Percentiles rank a stretch among this genome's conserved stretches.
Evolutionary conservation across 2,329 filamentous ascomycete genomes (phyloP).

Genomic region (Triangularia verruculosa): DNA sequence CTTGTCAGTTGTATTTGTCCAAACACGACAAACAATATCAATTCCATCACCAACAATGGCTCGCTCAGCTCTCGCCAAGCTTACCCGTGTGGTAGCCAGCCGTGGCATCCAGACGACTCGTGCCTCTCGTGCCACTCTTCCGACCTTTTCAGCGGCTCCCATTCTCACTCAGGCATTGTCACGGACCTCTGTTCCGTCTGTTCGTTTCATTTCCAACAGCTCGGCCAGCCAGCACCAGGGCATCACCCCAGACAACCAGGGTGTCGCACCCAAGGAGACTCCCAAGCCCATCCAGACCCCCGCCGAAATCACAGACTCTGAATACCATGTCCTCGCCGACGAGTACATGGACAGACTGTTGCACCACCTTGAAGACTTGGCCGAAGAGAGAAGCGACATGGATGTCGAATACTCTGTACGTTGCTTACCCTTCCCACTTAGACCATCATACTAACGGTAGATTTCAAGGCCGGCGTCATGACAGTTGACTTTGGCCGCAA

Average conservation of each 20-base stretch:
- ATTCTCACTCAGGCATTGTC: neutral
- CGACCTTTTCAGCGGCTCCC: slow-evolving; percentile 16
- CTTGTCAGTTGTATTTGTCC: neutral
- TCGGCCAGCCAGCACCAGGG: slow-evolving; percentile 39
- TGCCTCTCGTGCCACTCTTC: slow-evolving; percentile 23
- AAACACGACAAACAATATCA: neutral
- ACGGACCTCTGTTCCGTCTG: slow-evolving; percentile 8
- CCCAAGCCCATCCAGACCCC: slow-evolving; percentile 42
- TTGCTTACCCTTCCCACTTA: slow-evolving; percentile 21
- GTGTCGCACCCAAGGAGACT: slow-evolving; percentile 42
- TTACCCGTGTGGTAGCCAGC: slow-evolving; percentile 37
- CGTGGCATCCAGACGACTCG: slow-evolving; percentile 34
- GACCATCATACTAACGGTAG: slow-evolving; percentile 15
- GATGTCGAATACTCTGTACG: slow-evolving; percentile 88
- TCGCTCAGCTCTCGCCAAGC: slow-evolving; percentile 34
- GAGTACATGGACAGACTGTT: slow-evolving; percentile 63
- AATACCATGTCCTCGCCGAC: slow-evolving; percentile 79
- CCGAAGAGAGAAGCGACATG: slow-evolving; percentile 70
- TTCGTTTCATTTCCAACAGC: slow-evolving; percentile 34
- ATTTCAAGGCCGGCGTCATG: slow-evolving; percentile 73
- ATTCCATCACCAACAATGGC: slow-evolving; percentile 29
- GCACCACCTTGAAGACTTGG: slow-evolving; percentile 64
- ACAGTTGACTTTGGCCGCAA: slow-evolving; percentile 64
- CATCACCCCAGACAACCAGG: slow-evolving; percentile 55
- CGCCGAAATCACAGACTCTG: slow-evolving; percentile 62